These are phyloP conservation scores for Hortiboletus campestris DNA, from an alignment of 768 basidiomycete species.

Conservation along the genomic window DNA sequence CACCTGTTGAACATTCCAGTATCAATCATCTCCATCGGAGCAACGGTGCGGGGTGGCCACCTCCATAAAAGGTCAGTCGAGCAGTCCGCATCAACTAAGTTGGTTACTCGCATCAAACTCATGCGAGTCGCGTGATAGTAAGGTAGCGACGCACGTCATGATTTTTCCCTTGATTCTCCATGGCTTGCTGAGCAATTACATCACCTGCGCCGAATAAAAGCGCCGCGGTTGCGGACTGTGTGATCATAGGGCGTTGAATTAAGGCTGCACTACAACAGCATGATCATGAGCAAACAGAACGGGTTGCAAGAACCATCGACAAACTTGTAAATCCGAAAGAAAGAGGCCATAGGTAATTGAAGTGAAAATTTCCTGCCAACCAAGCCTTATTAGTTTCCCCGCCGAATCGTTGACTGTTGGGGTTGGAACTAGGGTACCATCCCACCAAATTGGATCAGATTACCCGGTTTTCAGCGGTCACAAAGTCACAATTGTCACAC, in stretches of 20 bases:
- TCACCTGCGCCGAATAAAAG: slow-evolving; percentile 75
- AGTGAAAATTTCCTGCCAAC: not conserved
- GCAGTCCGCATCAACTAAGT: slow-evolving; percentile 57
- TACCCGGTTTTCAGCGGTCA: too few species aligned
- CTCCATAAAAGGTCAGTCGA: slow-evolving; percentile 71
- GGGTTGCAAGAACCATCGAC: slow-evolving; percentile 6
- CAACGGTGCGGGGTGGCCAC: slow-evolving; percentile 29
- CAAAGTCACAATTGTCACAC: too few species aligned
- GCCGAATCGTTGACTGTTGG: not conserved
- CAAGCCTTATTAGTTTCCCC: not conserved
- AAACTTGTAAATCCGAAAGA: slow-evolving; percentile 45
- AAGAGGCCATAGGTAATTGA: slow-evolving; percentile 38
- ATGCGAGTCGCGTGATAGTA: not conserved
- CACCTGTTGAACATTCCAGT: slow-evolving; percentile 37
- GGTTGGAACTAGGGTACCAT: too few species aligned
- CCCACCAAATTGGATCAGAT: too few species aligned
- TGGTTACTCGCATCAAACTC: not conserved
- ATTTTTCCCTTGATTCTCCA: slow-evolving; percentile 66
- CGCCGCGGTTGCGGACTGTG: slow-evolving; percentile 64
- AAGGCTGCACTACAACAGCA: slow-evolving; percentile 48
- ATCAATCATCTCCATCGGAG: not conserved
- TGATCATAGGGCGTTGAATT: slow-evolving; percentile 57
- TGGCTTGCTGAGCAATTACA: slow-evolving; percentile 80
- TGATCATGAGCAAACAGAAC: slow-evolving; percentile 8
- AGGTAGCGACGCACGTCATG: slow-evolving; percentile 63